A percentile compares a stretch with the other conserved stretches of the same genome.
Evolutionary conservation across 495 filamentous ascomycete genomes (phyloP).

Genomic region (Annulohypoxylon bovei): DNA sequence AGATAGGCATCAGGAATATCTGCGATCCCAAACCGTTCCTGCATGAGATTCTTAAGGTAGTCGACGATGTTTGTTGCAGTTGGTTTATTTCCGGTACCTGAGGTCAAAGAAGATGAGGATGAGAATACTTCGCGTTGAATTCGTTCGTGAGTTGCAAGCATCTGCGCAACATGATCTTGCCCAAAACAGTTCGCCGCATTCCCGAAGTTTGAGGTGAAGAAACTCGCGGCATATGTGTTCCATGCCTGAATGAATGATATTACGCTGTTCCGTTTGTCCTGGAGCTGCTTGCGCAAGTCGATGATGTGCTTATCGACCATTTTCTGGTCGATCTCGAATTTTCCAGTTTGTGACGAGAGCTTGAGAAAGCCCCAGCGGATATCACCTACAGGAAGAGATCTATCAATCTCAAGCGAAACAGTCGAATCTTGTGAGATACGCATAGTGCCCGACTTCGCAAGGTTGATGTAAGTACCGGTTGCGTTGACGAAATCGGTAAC

Average conservation of each 20-base stretch:
- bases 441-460: slow-evolving; percentile 68
- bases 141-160: slow-evolving; percentile 65
- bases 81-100: slow-evolving; percentile 12
- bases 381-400: slow-evolving; percentile 63
- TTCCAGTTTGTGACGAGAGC: slow-evolving; percentile 63
- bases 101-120: slow-evolving; percentile 25
- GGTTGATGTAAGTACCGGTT: slow-evolving; percentile 68
- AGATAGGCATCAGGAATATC: slow-evolving; percentile 75
- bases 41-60: slow-evolving; percentile 65
- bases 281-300: slow-evolving; percentile 68
- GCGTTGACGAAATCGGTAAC: slow-evolving; percentile 64
- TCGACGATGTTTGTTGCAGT: slow-evolving; percentile 63
- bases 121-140: slow-evolving; percentile 68
- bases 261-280: slow-evolving; percentile 62
- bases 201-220: slow-evolving; percentile 74
- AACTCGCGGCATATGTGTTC: slow-evolving; percentile 71
- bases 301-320: slow-evolving; percentile 70
- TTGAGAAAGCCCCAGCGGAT: slow-evolving; percentile 74
- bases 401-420: slow-evolving; percentile 40
- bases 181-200: slow-evolving; percentile 73
- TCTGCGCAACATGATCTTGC: slow-evolving; percentile 69
- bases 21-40: slow-evolving; percentile 62
- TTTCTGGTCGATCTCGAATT: slow-evolving; percentile 69
- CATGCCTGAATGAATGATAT: slow-evolving; percentile 73
- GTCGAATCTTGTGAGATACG: slow-evolving; percentile 35